Base-by-base conservation (phyloP, 495 filamentous ascomycete species). In the Podospora pseudoanserina region DNA sequence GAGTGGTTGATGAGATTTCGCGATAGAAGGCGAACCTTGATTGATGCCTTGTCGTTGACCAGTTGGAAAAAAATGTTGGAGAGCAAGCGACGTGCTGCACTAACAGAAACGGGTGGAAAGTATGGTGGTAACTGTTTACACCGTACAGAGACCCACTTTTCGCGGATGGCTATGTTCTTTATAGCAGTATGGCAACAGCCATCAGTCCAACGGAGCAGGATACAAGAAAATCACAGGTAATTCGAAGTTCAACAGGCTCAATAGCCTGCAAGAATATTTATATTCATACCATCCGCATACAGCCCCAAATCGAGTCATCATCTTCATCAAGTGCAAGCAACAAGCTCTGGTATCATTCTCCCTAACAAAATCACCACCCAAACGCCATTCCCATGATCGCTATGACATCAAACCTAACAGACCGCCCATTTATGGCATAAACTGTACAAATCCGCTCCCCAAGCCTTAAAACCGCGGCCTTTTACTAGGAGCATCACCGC, bases 401-500 rank as follows among this genome's bases (percentile, higher is more conserved):
- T 27, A 20, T 15, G 23, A 62, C 56, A 19, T 15, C 0, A 53
- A 13, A 16, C 9, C 23, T 20, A 27, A 32, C 20, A 63, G 13
- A 5, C 39, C 39, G 9, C 39, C 39, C 39, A 9, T 16, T 49
- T 0, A 11, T 39, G 11, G 4, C 34, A 39, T 39, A 1, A 49
- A 18, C 39, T 49, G 15, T 49, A 49, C 39, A 11, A 68, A 23
- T 54, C 9, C 23, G 27, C 30, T 30, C 27, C 1, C n/a, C 2
- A 7, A 18, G 2, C 16, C 4, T 65, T 72, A 77, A 13, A 76
- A 79, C 39, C 75, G 79, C 64, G 77, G 79, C 32, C 74, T 79
- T 72, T 85, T 84, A 65, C 72, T 74, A 3, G 78, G 74, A 3
- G 69, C 71, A 49, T 49, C 39, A 49, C 39, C 39, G 0, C 74